Base-by-base conservation (phyloP, 192 early-diverging fungal genomes). In the Thoreauomyces humboldtii region DNA sequence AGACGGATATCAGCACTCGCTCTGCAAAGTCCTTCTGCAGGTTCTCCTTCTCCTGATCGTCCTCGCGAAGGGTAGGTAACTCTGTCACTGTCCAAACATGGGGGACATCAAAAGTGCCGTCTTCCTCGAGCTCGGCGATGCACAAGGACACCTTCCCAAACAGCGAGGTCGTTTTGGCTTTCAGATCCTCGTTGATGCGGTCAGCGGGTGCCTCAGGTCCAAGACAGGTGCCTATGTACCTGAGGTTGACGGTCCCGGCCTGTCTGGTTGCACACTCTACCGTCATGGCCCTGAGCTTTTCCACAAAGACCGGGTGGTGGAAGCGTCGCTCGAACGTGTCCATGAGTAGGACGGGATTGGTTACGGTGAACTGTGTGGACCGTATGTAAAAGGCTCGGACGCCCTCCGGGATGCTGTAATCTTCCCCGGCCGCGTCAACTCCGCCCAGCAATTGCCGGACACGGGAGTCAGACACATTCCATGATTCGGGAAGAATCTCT, bases 1-100 rank as follows among this genome's bases (percentile, higher is more conserved):
- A 46, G 27, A 61, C 29, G 3, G 42, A 24, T 19, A 61, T 61
- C 59, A 61, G 21, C 4, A 45, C 34, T 28, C 41, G 24, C 21
- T 61, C 59, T 11, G 28, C 31, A 29, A 9, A 45, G 24, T 45
- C 42, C n/a, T 11, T 31, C 5, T 29, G 7, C 14, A 61, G 15
- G 28, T 27, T 4, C 4, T 12, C 12, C 12, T 14, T 21, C n/a
- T 28, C 35, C 14, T 28, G n/a, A 19, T 31, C 56, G 2, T 31
- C 19, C 2, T n/a, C 28, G 2, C 59, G 59, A 2, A 33, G 2
- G 15, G 14, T 7, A 22, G 12, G 11, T 14, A 61, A 42, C 25
- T 61, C 59, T 5, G 2, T 2, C 21, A 46, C 59, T 9, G 44
- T 34, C 59, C 59, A 61, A 1, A 37, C 19, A 9, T 31, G 34